Base-by-base conservation (phyloP, 2,329 filamentous ascomycete species). In the Penicillium thymicola region DNA sequence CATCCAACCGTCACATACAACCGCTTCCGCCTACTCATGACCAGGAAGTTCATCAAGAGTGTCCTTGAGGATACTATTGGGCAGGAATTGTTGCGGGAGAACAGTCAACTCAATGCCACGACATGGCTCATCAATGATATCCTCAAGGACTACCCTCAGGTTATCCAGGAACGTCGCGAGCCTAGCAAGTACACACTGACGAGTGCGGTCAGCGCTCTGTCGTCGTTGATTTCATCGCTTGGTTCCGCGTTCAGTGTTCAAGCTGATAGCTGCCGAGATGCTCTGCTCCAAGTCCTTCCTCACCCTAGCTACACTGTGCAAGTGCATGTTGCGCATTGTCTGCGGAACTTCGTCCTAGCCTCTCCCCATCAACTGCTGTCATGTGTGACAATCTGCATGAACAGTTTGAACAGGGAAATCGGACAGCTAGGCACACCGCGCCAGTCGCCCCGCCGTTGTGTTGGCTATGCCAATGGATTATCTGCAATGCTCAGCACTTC, bases 221-320 rank as follows among this genome's bases (percentile, higher is more conserved):
- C 89, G 1, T 89, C 90, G 4, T 79, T 99, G 34, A 89, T 97
- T 59, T 80, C 82, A 40, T 88, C 85, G 0, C 81, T 99, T 4
- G 93, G 92, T 4, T 93, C 93, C 21, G 92, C 92, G 2, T 84
- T 90, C 34, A 89, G 87, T 59, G 80, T 79, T 51, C 86, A 97
- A 65, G 89, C 91, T 8, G 95, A 99, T 61, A 72, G 82, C 14
- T 96, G 91, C 70, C 85, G 93, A 48, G 94, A 99, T 72, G 89
- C 89, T 4, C 78, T 99, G 32, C 79, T 97, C 38, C 92, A 97
- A 71, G 90, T 96, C 6, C 79, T 97, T 27, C 90, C 96, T 66
- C 94, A 99, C 73, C 91, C 92, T 0, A 97, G 91, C 74, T 97
- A 97, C 73, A 94, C 92, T 5, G 94, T 99, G 2, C 94, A 99